Percentiles rank a stretch among this genome's conserved stretches.
Conservation (phyloP, 2,329 filamentous ascomycete species). For the Alternaria infectoria region DNA sequence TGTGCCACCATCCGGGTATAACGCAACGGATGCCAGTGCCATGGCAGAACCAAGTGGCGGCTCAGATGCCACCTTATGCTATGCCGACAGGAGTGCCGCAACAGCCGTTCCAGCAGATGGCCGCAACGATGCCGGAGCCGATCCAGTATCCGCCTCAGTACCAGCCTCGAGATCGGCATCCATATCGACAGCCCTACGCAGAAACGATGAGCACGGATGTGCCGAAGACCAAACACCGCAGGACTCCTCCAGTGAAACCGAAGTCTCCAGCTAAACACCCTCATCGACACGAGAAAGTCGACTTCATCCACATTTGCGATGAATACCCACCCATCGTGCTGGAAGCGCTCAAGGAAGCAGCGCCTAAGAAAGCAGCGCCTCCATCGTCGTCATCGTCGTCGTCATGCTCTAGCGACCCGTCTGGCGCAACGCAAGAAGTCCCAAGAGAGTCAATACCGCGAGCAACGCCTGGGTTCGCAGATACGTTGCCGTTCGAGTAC, state of each 20-base stretch:
- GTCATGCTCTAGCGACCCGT: conserved; percentile 13
- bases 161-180: neutral
- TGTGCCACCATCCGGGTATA: neutral
- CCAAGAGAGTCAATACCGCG: conserved; percentile 26
- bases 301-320: conserved; percentile 32
- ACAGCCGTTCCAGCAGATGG: neutral
- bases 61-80: neutral
- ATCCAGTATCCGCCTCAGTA: conserved; percentile 1
- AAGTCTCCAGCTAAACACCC: neutral
- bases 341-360: conserved; percentile 12
- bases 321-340: conserved; percentile 26
- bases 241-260: neutral
- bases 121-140: neutral
- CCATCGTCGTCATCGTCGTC: conserved; percentile 11
- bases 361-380: conserved; percentile 7
- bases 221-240: neutral
- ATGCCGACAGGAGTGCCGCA: neutral
- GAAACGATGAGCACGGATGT: neutral
- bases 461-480: conserved; percentile 11
- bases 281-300: conserved; percentile 5
- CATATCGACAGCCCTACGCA: neutral
- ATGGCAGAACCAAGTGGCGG: conserved; percentile 1
- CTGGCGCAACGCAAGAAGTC: conserved; percentile 23
- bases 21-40: neutral
- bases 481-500: conserved; percentile 11